Evolutionary conservation across 768 basidiomycete genomes (phyloP).

Genomic region (Asterophora lycoperdoides): DNA sequence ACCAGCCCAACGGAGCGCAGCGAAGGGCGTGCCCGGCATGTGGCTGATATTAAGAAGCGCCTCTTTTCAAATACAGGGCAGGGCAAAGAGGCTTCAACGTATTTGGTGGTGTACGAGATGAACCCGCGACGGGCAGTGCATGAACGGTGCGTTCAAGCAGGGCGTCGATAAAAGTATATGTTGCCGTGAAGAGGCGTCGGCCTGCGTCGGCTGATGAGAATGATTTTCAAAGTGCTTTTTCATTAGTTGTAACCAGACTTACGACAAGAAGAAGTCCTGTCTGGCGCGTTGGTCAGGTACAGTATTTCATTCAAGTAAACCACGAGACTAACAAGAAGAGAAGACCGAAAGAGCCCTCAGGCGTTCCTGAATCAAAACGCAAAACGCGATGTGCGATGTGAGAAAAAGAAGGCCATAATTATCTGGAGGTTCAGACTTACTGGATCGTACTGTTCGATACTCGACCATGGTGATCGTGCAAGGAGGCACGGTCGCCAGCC

Average conservation of each 20-base stretch:
- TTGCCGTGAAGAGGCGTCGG: too few relatives aligned
- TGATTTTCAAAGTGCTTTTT: not conserved
- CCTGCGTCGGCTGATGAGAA: not conserved
- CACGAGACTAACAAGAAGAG: constrained; percentile 1
- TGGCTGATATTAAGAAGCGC: constrained; percentile 8
- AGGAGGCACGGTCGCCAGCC: constrained; percentile 1
- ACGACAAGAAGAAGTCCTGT: not conserved
- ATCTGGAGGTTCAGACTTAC: constrained; percentile 3
- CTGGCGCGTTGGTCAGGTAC: not conserved
- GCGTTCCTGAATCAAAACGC: constrained; percentile 12
- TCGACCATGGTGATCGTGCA: constrained; percentile 12
- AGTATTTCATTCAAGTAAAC: not conserved
- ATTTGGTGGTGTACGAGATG: not conserved
- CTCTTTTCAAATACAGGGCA: constrained; percentile 3
- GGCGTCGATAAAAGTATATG: too few relatives aligned
- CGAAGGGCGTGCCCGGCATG: constrained; percentile 10
- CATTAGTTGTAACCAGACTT: not conserved
- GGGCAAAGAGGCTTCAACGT: constrained; percentile 5
- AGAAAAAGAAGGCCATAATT: constrained; percentile 6
- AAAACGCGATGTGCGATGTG: too few relatives aligned
- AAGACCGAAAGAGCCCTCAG: not conserved
- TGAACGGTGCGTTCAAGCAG: too few relatives aligned
- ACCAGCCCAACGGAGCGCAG: not conserved
- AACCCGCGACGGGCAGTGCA: too few relatives aligned
- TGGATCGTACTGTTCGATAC: constrained; percentile 7